Conservation (phyloP, 2,329 filamentous ascomycete genomes). For the Lizonia empirigonia region DNA sequence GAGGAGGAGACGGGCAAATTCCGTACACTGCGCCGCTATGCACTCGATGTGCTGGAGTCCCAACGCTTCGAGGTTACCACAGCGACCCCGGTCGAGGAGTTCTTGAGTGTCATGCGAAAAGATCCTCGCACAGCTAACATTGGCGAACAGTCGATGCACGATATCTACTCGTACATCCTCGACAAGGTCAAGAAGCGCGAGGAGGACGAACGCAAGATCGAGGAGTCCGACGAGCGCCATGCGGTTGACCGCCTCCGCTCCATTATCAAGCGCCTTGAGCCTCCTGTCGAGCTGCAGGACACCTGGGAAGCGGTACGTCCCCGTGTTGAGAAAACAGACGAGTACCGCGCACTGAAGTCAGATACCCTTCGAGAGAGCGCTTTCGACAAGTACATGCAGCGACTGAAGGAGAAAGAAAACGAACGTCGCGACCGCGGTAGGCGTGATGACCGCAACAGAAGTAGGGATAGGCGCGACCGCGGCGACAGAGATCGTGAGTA, state of each 20-base stretch:
- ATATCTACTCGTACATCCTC: constrained; percentile 86
- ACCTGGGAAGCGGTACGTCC: constrained; percentile 87
- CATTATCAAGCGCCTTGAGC: constrained; percentile 87
- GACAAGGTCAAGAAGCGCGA: constrained; percentile 82
- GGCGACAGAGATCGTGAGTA: constrained; percentile 50
- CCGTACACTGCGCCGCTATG: constrained; percentile 78
- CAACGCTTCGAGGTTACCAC: constrained; percentile 88
- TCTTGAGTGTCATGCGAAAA: constrained; percentile 78
- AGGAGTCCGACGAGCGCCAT: constrained; percentile 83
- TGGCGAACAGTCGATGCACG: constrained; percentile 75
- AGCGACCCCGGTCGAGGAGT: constrained; percentile 87
- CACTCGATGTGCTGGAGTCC: constrained; percentile 89
- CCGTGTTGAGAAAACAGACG: constrained; percentile 78
- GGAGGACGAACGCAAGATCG: constrained; percentile 81
- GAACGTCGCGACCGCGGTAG: constrained; percentile 60
- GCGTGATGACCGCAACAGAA: constrained; percentile 53
- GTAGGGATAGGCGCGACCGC: constrained; percentile 48
- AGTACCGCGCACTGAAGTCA: constrained; percentile 80
- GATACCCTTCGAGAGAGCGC: constrained; percentile 83
- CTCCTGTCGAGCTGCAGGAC: constrained; percentile 76
- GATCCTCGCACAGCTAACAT: constrained; percentile 89
- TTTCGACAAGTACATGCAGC: constrained; percentile 90
- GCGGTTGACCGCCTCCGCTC: constrained; percentile 84
- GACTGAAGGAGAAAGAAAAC: constrained; percentile 84
- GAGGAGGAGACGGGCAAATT: constrained; percentile 93